phyloP scores from a whole-genome alignment of 768 basidiomycete genomes.

The Daedaleopsis nitida region DNA sequence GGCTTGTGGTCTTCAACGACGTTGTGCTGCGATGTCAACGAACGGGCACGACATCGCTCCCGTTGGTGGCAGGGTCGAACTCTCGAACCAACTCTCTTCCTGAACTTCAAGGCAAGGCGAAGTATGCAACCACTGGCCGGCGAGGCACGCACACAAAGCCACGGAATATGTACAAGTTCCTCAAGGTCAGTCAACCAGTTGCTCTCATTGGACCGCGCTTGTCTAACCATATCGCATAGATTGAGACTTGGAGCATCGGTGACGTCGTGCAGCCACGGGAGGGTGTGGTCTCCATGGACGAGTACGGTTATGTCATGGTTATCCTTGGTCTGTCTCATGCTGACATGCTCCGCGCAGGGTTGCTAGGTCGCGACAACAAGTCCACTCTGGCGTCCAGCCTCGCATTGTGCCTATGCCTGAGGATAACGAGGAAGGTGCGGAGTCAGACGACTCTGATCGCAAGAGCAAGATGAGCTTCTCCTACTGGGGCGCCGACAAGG shows the following conservation, averaged over 20 bases:
- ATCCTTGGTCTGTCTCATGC: conserved; percentile 9
- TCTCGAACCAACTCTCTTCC: conserved; percentile 76
- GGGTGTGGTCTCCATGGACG: conserved; percentile 88
- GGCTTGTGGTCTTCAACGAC: conserved; percentile 96
- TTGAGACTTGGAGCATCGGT: conserved; percentile 86
- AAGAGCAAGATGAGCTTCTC: conserved; percentile 95
- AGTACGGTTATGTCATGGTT: conserved; percentile 50
- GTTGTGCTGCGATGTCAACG: conserved; percentile 91
- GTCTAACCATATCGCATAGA: conserved; percentile 41
- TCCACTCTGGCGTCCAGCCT: conserved; percentile 58
- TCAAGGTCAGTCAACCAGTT: conserved; percentile 61
- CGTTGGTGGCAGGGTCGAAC: conserved; percentile 65
- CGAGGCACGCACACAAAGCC: conserved; percentile 78
- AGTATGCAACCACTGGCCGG: conserved; percentile 82
- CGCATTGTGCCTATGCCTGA: conserved; percentile 69
- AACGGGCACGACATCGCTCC: conserved; percentile 85
- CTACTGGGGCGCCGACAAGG: conserved; percentile 91
- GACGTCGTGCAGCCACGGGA: conserved; percentile 74
- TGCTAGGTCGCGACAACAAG: conserved; percentile 68
- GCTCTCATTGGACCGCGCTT: not conserved
- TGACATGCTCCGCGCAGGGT: conserved; percentile 46
- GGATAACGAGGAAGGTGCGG: conserved; percentile 55
- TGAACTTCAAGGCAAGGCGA: conserved; percentile 81
- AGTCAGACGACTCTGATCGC: conserved; percentile 85
- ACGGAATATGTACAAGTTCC: conserved; percentile 90